phyloP scores from a whole-genome alignment of 148 eudicot species.

The Rhododendron ferrugineum region DNA sequence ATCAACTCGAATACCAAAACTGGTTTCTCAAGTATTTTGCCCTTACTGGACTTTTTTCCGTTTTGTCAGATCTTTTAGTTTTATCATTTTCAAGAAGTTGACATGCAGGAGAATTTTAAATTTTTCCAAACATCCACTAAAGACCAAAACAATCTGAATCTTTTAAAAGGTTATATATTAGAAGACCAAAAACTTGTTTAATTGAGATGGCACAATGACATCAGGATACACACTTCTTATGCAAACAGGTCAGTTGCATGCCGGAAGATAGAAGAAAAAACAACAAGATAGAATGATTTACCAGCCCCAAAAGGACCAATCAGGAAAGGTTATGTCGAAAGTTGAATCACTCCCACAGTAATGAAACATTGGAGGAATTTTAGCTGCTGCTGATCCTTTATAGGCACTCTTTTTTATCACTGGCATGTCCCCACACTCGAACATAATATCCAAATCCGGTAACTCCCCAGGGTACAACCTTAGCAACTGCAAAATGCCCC shows the following conservation, averaged over 20 bases:
- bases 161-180: not conserved
- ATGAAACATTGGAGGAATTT: conserved; percentile 36
- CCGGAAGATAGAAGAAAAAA: not conserved
- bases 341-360: conserved; percentile 44
- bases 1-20: not conserved
- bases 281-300: conserved; percentile 11
- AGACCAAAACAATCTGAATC: not conserved
- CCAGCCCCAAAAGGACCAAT: conserved; percentile 69
- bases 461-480: conserved; percentile 43
- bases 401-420: conserved; percentile 23
- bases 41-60: too few relatives aligned
- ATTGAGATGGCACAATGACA: not conserved
- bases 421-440: conserved; percentile 36
- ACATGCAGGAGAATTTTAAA: not conserved
- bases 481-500: conserved; percentile 46
- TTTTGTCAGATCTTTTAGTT: not conserved
- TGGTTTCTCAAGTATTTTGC: not conserved
- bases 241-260: not conserved
- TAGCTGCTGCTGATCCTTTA: not conserved
- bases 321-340: conserved; percentile 47
- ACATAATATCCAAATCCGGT: conserved; percentile 49
- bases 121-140: not conserved
- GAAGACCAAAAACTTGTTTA: not conserved
- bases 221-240: not conserved
- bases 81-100: not conserved